Percentiles rank a stretch among this genome's conserved stretches.
These are phyloP conservation scores for Ceratobasidium sp. DNA, from an alignment of 1,284 basidiomycete genomes.

Conservation along the genomic window DNA sequence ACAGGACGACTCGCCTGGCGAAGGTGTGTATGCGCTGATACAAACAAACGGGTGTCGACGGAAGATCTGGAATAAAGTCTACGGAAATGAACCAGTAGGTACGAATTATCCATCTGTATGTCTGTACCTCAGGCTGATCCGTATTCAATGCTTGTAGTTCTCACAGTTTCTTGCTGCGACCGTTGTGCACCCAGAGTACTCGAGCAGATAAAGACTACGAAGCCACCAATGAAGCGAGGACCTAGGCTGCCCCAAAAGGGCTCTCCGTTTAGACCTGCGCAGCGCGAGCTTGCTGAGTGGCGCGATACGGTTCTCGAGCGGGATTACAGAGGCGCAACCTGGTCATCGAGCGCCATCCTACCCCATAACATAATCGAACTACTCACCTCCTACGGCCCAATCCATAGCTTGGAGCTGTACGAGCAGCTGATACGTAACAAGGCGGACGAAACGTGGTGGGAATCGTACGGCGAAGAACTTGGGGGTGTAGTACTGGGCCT, in stretches of 20 bases:
- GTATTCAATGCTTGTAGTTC: neutral
- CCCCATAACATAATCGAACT: neutral
- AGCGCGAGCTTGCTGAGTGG: neutral
- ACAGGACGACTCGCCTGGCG: conserved; percentile 16
- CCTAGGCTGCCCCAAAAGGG: neutral
- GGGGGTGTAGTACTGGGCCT: neutral
- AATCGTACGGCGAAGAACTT: conserved; percentile 4
- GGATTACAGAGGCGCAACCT: neutral
- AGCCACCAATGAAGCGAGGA: neutral
- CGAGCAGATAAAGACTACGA: neutral
- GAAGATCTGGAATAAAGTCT: neutral
- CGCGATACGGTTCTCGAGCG: neutral
- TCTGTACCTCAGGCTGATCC: neutral
- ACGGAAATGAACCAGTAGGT: neutral
- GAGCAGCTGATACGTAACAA: neutral
- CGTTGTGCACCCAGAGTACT: neutral
- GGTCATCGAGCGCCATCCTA: neutral
- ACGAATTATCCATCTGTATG: neutral
- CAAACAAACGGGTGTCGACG: conserved; percentile 15
- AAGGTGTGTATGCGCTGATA: conserved; percentile 11
- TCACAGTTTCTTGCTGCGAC: neutral
- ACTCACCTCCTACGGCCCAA: neutral
- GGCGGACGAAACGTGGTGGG: neutral
- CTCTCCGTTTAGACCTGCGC: neutral
- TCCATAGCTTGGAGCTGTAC: neutral